Percentiles rank a stretch among this genome's conserved stretches.
Evolutionary conservation across 2,329 filamentous ascomycete species (phyloP).

Genomic region (Alternaria triticimaculans): DNA sequence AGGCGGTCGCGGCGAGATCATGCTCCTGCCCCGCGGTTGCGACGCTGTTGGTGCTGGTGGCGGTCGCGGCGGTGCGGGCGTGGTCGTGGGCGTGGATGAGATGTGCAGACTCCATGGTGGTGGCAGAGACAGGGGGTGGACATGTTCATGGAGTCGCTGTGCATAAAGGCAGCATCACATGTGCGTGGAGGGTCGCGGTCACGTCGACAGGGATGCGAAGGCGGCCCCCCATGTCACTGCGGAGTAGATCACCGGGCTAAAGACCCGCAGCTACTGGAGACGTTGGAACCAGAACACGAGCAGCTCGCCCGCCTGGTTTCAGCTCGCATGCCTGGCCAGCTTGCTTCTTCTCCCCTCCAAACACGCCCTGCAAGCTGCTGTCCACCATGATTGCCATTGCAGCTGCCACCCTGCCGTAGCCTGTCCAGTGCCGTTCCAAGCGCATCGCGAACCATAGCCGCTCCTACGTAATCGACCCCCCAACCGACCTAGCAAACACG

Average conservation of each 20-base stretch:
- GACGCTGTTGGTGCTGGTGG: slow-evolving; percentile 72
- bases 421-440: not conserved
- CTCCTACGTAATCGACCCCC: slow-evolving; percentile 24
- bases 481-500: slow-evolving; percentile 2
- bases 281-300: slow-evolving; percentile 4
- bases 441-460: not conserved
- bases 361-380: not conserved
- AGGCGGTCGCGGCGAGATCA: slow-evolving; percentile 85
- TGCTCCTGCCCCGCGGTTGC: slow-evolving; percentile 87
- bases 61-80: slow-evolving; percentile 80
- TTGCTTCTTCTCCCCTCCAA: not conserved
- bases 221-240: slow-evolving; percentile 2
- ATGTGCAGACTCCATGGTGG: slow-evolving; percentile 71
- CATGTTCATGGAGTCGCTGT: slow-evolving; percentile 9
- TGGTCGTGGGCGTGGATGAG: slow-evolving; percentile 85
- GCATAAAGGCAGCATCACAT: not conserved
- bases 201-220: slow-evolving; percentile 8
- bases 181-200: slow-evolving; percentile 7
- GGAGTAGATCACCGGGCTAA: slow-evolving; percentile 8
- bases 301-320: slow-evolving; percentile 6
- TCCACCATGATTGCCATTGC: slow-evolving; percentile 3
- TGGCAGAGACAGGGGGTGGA: not conserved
- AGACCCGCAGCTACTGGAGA: slow-evolving; percentile 10
- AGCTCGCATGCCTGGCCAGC: not conserved
- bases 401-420: slow-evolving; percentile 1